phyloP scores from a whole-genome alignment of 192 early-diverging fungal species.

The Podila epicladia region DNA sequence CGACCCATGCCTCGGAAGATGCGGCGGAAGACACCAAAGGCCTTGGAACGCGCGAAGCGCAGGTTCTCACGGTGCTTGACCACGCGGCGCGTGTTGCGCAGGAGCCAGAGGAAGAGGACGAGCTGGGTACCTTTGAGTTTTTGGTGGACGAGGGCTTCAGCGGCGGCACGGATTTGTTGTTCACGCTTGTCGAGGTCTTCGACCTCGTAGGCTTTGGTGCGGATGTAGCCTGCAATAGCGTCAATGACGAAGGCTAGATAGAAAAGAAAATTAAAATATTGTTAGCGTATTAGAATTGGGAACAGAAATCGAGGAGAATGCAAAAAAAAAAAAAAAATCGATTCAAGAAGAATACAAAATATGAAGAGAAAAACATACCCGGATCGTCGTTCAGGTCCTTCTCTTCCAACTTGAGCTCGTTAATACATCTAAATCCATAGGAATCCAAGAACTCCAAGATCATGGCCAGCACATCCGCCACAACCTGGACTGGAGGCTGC shows the following conservation, averaged over 20 bases:
- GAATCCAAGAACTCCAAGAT: conserved; percentile 46
- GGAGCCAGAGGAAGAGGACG: conserved; percentile 38
- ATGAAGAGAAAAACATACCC: conserved; percentile 11
- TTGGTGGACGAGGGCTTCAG: conserved; percentile 38
- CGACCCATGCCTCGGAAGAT: conserved; percentile 50
- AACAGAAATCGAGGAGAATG: not conserved
- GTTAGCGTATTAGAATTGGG: not conserved
- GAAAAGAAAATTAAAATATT: not conserved
- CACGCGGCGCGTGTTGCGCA: conserved; percentile 46
- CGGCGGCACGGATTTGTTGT: conserved; percentile 42
- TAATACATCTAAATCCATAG: conserved; percentile 50
- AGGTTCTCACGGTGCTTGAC: conserved; percentile 51
- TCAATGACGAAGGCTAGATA: conserved; percentile 33
- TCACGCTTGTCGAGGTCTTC: conserved; percentile 47
- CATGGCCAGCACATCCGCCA: conserved; percentile 42
- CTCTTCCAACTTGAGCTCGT: conserved; percentile 48
- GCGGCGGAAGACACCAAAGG: conserved; percentile 49
- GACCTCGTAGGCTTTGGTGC: conserved; percentile 44
- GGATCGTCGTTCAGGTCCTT: conserved; percentile 47
- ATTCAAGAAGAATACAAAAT: not conserved
- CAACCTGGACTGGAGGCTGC: conserved; percentile 45
- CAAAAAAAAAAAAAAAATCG: not conserved
- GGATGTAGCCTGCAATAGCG: conserved; percentile 35
- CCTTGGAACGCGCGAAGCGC: conserved; percentile 47
- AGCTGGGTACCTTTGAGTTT: conserved; percentile 46